Conservation (phyloP, 352 stramenopile genomes). For the Globisporangium nagaii region DNA sequence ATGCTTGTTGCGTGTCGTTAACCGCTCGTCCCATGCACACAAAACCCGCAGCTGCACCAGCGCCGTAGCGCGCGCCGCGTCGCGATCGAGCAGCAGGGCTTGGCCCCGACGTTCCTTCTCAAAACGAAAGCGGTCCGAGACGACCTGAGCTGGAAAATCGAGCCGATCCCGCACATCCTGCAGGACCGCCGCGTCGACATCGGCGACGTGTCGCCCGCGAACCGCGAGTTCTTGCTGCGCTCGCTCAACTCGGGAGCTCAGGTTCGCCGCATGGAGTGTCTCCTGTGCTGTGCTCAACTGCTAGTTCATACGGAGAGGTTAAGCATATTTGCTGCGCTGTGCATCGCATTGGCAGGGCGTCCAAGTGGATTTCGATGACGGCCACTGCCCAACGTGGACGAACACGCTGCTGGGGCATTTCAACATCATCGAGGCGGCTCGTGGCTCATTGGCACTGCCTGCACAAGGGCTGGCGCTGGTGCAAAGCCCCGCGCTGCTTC, state of each 20-base stretch:
- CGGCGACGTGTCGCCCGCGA: constrained; percentile 83
- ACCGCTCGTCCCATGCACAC: too few relatives aligned
- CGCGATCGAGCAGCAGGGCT: constrained; percentile 56
- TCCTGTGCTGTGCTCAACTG: not conserved
- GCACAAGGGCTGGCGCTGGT: constrained; percentile 17
- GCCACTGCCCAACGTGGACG: constrained; percentile 87
- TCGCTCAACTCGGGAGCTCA: constrained; percentile 93
- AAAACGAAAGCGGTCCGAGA: constrained; percentile 64
- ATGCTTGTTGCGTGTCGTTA: too few relatives aligned
- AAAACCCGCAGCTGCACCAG: constrained; percentile 41
- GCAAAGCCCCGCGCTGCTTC: constrained; percentile 68
- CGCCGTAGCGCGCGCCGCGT: constrained; percentile 43
- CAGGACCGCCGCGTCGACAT: constrained; percentile 93
- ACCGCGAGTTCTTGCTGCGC: constrained; percentile 90
- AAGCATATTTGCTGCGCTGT: constrained; percentile 26
- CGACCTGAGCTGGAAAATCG: constrained; percentile 51
- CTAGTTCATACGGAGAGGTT: too few relatives aligned
- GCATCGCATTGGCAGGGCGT: constrained; percentile 28
- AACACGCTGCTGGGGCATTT: constrained; percentile 89
- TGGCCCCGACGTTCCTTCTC: constrained; percentile 80
- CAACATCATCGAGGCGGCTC: constrained; percentile 91
- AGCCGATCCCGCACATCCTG: constrained; percentile 59
- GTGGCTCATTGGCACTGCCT: constrained; percentile 34
- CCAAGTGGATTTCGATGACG: constrained; percentile 79
- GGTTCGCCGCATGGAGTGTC: constrained; percentile 69